phyloP scores from a whole-genome alignment of 495 filamentous ascomycete genomes.

The Aspergillus cristatus region DNA sequence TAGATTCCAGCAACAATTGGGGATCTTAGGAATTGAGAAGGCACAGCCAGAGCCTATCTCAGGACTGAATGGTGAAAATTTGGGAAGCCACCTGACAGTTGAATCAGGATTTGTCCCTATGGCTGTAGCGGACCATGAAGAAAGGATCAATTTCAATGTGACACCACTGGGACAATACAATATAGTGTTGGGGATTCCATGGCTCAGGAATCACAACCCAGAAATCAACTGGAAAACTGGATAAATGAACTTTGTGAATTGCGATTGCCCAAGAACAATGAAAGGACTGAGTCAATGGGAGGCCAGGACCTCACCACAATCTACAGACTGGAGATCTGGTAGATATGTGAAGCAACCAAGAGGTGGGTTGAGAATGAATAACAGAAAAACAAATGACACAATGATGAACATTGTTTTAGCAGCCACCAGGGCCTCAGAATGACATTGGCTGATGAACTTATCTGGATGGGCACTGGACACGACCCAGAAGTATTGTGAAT shows the following conservation, averaged over 20 bases:
- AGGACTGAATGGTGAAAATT: background rate
- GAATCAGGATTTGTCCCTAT: background rate
- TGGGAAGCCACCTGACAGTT: background rate
- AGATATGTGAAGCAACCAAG: background rate
- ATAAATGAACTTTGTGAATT: background rate
- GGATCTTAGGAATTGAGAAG: background rate
- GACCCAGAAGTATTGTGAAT: background rate
- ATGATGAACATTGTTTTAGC: background rate
- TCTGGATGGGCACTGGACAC: background rate
- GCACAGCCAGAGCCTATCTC: background rate
- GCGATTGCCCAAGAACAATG: background rate
- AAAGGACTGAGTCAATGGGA: too few relatives aligned
- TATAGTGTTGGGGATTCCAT: background rate
- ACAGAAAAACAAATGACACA: background rate
- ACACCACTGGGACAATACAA: background rate
- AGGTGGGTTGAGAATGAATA: background rate
- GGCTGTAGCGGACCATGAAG: background rate
- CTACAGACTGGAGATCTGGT: background rate
- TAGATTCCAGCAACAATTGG: background rate
- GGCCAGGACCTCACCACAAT: too few relatives aligned
- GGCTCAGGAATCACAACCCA: conserved; percentile 8
- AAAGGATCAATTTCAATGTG: background rate
- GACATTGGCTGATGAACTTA: background rate
- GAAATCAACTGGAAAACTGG: conserved; percentile 1
- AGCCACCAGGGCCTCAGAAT: background rate